Conservation (phyloP, 805 yeast genomes). For the Sungouiozyma ichnusensis region DNA sequence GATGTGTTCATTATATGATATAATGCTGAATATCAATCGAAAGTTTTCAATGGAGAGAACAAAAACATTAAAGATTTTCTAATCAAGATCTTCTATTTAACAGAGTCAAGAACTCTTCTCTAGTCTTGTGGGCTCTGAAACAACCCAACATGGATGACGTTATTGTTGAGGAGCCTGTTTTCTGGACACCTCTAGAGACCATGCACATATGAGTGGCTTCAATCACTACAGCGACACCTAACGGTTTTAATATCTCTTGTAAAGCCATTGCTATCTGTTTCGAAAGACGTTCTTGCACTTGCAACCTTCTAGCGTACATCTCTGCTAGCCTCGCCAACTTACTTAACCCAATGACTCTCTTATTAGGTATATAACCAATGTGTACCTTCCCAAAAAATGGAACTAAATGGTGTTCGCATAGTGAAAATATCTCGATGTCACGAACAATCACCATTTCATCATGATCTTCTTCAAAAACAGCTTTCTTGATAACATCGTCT, state of each 20-base stretch:
- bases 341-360: conserved; percentile 82
- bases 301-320: conserved; percentile 90
- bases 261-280: conserved; percentile 96
- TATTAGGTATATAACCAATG: conserved; percentile 95
- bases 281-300: conserved; percentile 95
- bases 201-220: conserved; percentile 99
- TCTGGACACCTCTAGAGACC: conserved; percentile 97
- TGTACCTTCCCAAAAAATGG: conserved; percentile 97
- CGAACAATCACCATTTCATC: conserved; percentile 98
- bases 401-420: conserved; percentile 96
- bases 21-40: neutral
- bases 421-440: conserved; percentile 83
- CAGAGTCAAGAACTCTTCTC: conserved; percentile 87
- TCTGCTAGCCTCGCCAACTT: conserved; percentile 94
- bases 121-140: conserved; percentile 88
- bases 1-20: too few relatives aligned
- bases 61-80: neutral
- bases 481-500: conserved; percentile 78
- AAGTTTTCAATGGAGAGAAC: neutral
- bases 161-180: conserved; percentile 84
- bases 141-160: conserved; percentile 97
- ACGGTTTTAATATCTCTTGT: conserved; percentile 80
- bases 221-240: conserved; percentile 96
- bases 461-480: conserved; percentile 95
- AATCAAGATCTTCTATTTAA: conserved; percentile 40